Percentiles rank a stretch among this genome's conserved stretches.
These are phyloP conservation scores for Thalassiosira profunda DNA, from an alignment of 108 stramenopile species.

Conservation along the genomic window DNA sequence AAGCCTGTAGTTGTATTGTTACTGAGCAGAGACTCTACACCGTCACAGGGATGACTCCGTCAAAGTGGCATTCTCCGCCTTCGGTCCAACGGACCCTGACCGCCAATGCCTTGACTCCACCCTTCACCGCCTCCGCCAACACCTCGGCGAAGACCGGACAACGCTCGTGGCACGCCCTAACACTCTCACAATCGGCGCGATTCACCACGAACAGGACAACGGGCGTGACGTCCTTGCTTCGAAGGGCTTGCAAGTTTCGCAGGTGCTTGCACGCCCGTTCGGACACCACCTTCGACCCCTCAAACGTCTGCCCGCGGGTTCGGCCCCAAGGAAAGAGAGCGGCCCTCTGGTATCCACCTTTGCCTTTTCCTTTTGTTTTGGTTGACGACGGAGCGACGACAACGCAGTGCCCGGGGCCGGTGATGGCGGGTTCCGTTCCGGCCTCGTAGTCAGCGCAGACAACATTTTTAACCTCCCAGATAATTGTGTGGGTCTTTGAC, in stretches of 20 bases:
- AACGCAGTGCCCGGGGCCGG: slow-evolving; percentile 41
- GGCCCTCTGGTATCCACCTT: slow-evolving; percentile 9
- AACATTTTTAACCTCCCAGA: slow-evolving; percentile 54
- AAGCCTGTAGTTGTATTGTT: no score
- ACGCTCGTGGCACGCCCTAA: slow-evolving; percentile 46
- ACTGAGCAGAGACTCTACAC: no score
- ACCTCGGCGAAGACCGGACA: slow-evolving; percentile 46
- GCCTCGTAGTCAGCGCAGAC: slow-evolving; percentile 44
- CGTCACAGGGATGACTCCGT: slow-evolving; percentile 43
- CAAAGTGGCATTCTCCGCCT: slow-evolving; percentile 46
- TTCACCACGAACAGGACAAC: slow-evolving; percentile 47
- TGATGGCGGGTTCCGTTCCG: slow-evolving; percentile 28
- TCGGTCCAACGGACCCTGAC: slow-evolving; percentile 47
- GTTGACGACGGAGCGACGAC: slow-evolving; percentile 26
- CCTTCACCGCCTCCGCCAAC: slow-evolving; percentile 22
- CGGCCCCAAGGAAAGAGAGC: slow-evolving; percentile 48
- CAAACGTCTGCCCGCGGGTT: slow-evolving; percentile 33
- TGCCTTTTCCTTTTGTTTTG: not conserved
- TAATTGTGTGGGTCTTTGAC: slow-evolving; percentile 11
- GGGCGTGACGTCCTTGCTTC: slow-evolving; percentile 21
- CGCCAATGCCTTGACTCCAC: slow-evolving; percentile 38
- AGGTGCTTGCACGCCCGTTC: slow-evolving; percentile 50
- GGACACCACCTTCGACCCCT: slow-evolving; percentile 37
- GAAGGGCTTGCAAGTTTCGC: slow-evolving; percentile 29
- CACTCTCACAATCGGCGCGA: slow-evolving; percentile 41